Evolutionary conservation across 192 early-diverging fungal genomes (phyloP), one percentile per base, ranked within the genome.

Genomic region (Gaertneriomyces semiglobifer): DNA sequence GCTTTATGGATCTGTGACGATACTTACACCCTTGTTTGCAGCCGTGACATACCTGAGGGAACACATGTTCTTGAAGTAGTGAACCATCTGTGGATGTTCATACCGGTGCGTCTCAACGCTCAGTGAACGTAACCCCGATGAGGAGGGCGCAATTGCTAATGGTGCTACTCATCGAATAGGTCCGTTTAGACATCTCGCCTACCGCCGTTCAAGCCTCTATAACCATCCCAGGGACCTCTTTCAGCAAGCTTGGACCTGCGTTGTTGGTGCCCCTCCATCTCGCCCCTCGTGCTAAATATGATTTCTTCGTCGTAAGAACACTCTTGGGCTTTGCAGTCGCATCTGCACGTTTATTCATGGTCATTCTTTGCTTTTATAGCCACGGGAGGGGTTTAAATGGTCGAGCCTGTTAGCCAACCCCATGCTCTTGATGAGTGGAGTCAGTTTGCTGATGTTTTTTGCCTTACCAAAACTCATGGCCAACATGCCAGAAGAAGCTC

Each of bases 381-480:
- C 71, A 6, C 80, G 88, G 10, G 83, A 85, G 66, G 79, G 79
- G 38, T 85, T 89, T 76, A 84, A 84, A 62, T 65, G 84, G 33
- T 64, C 78, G 44, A 53, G 79, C 12, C 74, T 89, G 72, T 79
- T 89, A 59, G 72, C 76, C 0, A 89, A 88, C 62, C 88, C 88
- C 9, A 88, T 88, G 70, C 78, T 89, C 65, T 65, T 89, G 57
- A 88, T 89, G 86, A 79, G 82, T 54, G 83, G 81, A 33, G 77
- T 77, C 25, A 81, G 81, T 41, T 68, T 89, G 44, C 43, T 75
- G 5, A 62, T 82, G n/a, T 71, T 89, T 20, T 86, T 87, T 67
- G 66, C 84, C 46, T 43, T 89, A 72, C 88, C 88, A 47, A 84
- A 85, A 66, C 65, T 89, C 53, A 81, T 83, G 66, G 78, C 79